phyloP scores from a whole-genome alignment of 768 basidiomycete species.

The Daedaleopsis nitida region DNA sequence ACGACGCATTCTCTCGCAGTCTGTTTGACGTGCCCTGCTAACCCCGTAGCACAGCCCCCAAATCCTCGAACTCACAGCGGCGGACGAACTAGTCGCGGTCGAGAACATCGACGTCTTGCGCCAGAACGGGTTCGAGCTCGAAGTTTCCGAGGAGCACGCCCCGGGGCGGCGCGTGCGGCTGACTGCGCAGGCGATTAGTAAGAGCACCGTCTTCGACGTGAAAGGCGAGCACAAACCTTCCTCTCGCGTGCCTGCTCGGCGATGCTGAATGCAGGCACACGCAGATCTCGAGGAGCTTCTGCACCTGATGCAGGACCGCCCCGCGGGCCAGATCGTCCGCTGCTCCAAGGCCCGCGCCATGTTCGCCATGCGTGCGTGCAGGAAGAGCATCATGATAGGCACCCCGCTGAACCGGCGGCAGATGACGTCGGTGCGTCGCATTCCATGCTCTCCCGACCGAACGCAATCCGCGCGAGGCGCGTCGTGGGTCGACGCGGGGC shows the following conservation, averaged over 20 bases:
- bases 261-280: conserved; percentile 10
- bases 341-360: conserved; percentile 92
- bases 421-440: conserved; percentile 67
- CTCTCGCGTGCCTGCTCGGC: conserved; percentile 7
- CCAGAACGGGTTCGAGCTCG: conserved; percentile 89
- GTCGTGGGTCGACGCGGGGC: not conserved
- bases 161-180: conserved; percentile 57
- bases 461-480: too few relatives aligned
- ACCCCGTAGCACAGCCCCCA: conserved; percentile 60
- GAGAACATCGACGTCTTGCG: conserved; percentile 86
- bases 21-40: not conserved
- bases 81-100: conserved; percentile 84
- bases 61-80: conserved; percentile 79
- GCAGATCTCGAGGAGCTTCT: conserved; percentile 93
- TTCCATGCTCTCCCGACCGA: too few relatives aligned
- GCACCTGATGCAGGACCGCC: conserved; percentile 77
- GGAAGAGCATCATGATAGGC: conserved; percentile 97
- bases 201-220: conserved; percentile 85
- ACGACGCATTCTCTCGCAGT: conserved; percentile 26
- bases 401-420: conserved; percentile 73
- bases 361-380: conserved; percentile 96
- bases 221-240: conserved; percentile 55
- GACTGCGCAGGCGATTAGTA: conserved; percentile 87
- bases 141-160: conserved; percentile 46
- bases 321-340: conserved; percentile 81